These are phyloP conservation scores for Clitoria ternatea DNA, from an alignment of 306 rosid species.

Conservation along the genomic window DNA sequence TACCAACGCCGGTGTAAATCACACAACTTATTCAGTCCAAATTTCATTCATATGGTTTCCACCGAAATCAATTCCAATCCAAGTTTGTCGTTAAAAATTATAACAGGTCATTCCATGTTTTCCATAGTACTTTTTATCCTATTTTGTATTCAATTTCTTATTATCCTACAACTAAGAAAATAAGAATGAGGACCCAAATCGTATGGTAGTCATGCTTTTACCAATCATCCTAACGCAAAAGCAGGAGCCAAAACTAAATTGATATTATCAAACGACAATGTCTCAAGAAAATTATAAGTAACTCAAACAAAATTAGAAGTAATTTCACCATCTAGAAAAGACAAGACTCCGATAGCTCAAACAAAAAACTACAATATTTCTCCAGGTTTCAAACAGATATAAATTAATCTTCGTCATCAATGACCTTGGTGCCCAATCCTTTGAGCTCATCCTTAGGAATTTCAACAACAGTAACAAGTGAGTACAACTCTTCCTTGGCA, in stretches of 20 bases:
- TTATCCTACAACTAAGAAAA: not conserved
- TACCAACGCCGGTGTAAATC: not conserved
- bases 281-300: conserved; percentile 3
- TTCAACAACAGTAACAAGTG: conserved; percentile 89
- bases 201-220: not conserved
- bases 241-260: not conserved
- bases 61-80: not conserved
- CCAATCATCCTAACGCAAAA: not conserved
- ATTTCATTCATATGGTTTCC: not conserved
- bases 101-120: not conserved
- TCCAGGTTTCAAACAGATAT: conserved; percentile 18
- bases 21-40: not conserved
- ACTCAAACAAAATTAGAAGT: not conserved
- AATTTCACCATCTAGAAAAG: conserved; percentile 13
- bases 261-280: conserved; percentile 12
- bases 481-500: conserved; percentile 93
- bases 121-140: not conserved
- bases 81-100: too few species aligned
- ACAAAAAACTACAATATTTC: conserved; percentile 13
- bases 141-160: too few species aligned
- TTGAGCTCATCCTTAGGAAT: conserved; percentile 76
- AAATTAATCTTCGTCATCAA: conserved; percentile 81
- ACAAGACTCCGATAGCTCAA: not conserved
- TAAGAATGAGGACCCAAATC: not conserved
- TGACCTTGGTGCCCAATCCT: conserved; percentile 84